Evolutionary conservation across 2,329 filamentous ascomycete species (phyloP).

Genomic region (Didymosphaeria variabile): DNA sequence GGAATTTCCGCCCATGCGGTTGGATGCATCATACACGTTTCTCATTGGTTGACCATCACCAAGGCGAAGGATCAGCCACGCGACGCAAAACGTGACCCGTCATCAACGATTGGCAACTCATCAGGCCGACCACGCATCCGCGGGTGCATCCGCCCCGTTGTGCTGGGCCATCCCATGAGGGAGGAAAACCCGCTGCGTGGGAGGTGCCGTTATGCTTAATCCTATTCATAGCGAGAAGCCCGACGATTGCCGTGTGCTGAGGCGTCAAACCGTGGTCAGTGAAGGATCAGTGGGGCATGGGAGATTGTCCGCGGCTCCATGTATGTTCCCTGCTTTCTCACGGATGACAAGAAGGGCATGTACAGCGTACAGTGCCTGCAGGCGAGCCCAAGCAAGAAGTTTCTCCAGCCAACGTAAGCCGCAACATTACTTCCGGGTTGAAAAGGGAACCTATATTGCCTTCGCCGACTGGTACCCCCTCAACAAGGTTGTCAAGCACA

Average conservation of each 20-base stretch:
- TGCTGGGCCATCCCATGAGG: constrained; percentile 17
- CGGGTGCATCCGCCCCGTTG: constrained; percentile 19
- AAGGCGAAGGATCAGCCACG: not conserved
- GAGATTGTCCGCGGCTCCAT: not conserved
- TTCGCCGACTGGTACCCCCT: not conserved
- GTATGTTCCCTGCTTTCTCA: constrained; percentile 2
- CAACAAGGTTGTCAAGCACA: constrained; percentile 4
- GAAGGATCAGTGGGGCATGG: constrained; percentile 1
- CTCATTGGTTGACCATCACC: constrained; percentile 3
- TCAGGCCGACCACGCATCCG: constrained; percentile 13
- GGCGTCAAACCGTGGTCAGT: not conserved
- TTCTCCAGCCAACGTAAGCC: constrained; percentile 13
- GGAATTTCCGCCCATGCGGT: constrained; percentile 8
- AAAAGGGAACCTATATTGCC: not conserved
- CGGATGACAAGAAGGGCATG: not conserved
- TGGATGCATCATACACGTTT: constrained; percentile 1
- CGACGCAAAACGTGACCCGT: constrained; percentile 1
- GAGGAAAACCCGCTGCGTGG: constrained; percentile 2
- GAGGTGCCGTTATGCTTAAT: constrained; percentile 20
- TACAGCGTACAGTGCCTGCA: constrained; percentile 4
- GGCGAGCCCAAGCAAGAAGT: not conserved
- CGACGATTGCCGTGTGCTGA: constrained; percentile 1
- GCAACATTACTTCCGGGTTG: not conserved
- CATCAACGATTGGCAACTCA: not conserved
- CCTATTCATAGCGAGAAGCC: constrained; percentile 20